phyloP scores from a whole-genome alignment of 345 rosid species.

The Angophora floribunda region DNA sequence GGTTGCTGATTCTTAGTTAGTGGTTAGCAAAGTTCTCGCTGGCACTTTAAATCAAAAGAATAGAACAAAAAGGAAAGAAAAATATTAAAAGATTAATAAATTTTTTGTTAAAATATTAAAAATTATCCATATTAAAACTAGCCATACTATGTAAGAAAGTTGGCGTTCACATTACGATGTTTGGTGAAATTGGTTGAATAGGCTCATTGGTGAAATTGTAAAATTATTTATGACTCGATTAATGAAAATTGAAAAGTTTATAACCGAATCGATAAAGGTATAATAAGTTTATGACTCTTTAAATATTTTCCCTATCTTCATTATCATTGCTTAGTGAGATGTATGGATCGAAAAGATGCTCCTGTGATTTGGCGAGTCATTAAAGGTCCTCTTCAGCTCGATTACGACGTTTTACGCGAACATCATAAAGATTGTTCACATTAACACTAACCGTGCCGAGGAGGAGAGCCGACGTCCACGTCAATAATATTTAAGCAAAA shows the following conservation, averaged over 20 bases:
- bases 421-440: too few species aligned
- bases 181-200: rapidly evolving
- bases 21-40: rapidly evolving
- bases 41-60: not conserved
- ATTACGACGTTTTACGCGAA: too few species aligned
- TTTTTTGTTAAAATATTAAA: too few species aligned
- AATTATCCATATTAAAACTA: rapidly evolving
- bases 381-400: not conserved
- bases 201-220: rapidly evolving
- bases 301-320: rapidly evolving
- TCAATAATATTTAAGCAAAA: too few species aligned
- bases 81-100: too few species aligned
- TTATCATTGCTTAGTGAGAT: rapidly evolving
- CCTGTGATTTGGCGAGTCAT: not conserved
- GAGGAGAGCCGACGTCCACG: too few species aligned
- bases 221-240: rapidly evolving
- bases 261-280: rapidly evolving
- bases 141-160: rapidly evolving
- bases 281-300: rapidly evolving
- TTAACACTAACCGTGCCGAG: too few species aligned
- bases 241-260: too few species aligned
- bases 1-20: not conserved
- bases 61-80: too few species aligned
- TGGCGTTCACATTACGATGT: rapidly evolving
- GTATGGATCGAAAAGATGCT: not conserved